These are phyloP conservation scores for Plasmodium coatneyi DNA, from an alignment of 169 alveolate species.

Conservation along the genomic window DNA sequence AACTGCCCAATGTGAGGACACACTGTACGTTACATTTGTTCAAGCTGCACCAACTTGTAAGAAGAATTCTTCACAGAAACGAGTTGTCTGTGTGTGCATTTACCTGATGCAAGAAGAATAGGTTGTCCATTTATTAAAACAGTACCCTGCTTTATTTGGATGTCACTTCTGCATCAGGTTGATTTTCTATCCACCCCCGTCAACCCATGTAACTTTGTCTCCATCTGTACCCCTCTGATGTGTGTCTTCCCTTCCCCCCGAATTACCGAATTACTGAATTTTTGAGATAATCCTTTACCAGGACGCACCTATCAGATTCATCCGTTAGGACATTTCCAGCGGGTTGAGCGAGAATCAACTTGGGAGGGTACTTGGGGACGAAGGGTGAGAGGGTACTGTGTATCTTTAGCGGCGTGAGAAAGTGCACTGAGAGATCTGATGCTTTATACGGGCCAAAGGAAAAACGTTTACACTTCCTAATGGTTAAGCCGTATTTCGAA, in stretches of 20 bases:
- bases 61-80: neutral
- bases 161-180: neutral
- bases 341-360: conserved; percentile 19
- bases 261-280: neutral
- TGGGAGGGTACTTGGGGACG: conserved; percentile 4
- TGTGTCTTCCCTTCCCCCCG: neutral
- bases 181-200: neutral
- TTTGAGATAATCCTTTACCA: conserved; percentile 16
- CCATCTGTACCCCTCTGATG: neutral
- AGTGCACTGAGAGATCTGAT: conserved; percentile 19
- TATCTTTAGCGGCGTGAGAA: conserved; percentile 46
- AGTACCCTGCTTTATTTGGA: neutral
- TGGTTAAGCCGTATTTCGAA: conserved; percentile 35
- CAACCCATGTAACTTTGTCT: neutral
- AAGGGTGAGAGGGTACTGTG: conserved; percentile 28
- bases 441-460: conserved; percentile 72
- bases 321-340: conserved; percentile 25
- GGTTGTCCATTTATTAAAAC: neutral
- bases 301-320: neutral
- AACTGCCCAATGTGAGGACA: neutral
- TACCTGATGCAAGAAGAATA: neutral
- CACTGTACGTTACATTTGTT: neutral
- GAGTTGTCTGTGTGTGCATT: neutral
- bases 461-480: conserved; percentile 66
- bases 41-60: neutral